Percentiles rank a stretch among this genome's conserved stretches.
Evolutionary conservation across 2,329 filamentous ascomycete species (phyloP).

Genomic region (Pseudocercospora fijiensis): DNA sequence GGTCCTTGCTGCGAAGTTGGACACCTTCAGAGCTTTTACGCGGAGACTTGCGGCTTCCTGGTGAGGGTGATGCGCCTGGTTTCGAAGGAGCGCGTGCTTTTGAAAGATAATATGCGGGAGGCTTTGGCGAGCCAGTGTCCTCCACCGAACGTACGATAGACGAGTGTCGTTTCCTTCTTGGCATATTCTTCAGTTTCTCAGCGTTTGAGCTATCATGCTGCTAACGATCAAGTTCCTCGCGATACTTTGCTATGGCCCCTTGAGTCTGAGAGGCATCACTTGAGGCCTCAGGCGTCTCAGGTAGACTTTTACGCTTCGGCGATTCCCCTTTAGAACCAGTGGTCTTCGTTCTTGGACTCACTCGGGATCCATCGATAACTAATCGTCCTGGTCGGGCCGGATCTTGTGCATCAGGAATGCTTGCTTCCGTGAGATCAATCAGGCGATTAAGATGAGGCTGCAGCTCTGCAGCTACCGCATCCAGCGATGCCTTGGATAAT

Average conservation of each 20-base stretch:
- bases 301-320: neutral
- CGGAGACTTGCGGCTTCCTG: neutral
- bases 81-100: neutral
- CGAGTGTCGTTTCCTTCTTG: neutral
- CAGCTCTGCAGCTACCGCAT: neutral
- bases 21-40: neutral
- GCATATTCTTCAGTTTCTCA: neutral
- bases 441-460: neutral
- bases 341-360: neutral
- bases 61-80: neutral
- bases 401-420: neutral
- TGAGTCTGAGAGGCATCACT: neutral
- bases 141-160: neutral
- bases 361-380: neutral
- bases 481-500: neutral
- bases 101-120: neutral
- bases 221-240: neutral
- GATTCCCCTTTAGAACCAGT: neutral
- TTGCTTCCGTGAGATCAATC: neutral
- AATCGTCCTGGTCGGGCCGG: neutral
- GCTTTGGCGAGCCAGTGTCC: neutral
- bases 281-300: neutral
- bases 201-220: neutral
- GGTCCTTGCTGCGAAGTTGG: neutral
- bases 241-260: neutral